These are phyloP conservation scores for Aspergillus ellipticus DNA, from an alignment of 495 filamentous ascomycete genomes.

Conservation along the genomic window DNA sequence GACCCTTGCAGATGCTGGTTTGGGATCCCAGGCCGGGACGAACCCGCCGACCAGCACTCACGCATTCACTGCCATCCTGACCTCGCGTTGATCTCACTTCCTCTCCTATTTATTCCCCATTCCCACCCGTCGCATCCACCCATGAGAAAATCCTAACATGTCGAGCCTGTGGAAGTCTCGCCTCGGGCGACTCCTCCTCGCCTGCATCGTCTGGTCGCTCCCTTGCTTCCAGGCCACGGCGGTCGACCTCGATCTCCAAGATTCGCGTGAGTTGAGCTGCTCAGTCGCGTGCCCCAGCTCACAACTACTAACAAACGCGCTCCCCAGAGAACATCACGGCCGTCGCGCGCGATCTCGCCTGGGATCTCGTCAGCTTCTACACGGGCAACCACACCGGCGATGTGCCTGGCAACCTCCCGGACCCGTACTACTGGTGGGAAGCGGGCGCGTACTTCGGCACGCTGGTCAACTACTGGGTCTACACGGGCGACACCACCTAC, in stretches of 20 bases:
- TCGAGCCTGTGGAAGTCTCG: background rate
- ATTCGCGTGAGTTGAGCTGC: background rate
- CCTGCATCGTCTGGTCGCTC: background rate
- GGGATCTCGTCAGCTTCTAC: slow-evolving; percentile 53
- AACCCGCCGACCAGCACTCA: background rate
- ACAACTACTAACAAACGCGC: too few relatives aligned
- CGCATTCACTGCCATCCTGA: background rate
- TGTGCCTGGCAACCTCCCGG: slow-evolving; percentile 63
- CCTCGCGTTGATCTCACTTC: background rate
- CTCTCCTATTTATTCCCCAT: background rate
- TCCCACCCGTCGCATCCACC: background rate
- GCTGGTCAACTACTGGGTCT: slow-evolving; percentile 74
- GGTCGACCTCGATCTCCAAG: slow-evolving; percentile 2
- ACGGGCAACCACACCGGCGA: slow-evolving; percentile 65
- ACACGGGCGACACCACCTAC: slow-evolving; percentile 69
- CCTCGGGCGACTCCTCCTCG: background rate
- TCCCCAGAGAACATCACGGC: slow-evolving; percentile 28
- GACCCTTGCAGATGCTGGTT: background rate
- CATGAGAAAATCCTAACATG: background rate
- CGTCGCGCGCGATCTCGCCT: slow-evolving; percentile 35
- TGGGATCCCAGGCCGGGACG: background rate
- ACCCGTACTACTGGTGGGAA: slow-evolving; percentile 79
- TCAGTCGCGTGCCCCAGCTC: background rate
- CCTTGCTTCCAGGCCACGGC: background rate
- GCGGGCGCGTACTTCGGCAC: slow-evolving; percentile 67